Percentiles rank a stretch among this genome's conserved stretches.
Conservation (phyloP, 805 yeast genomes). For the Torulaspora maleeae region DNA sequence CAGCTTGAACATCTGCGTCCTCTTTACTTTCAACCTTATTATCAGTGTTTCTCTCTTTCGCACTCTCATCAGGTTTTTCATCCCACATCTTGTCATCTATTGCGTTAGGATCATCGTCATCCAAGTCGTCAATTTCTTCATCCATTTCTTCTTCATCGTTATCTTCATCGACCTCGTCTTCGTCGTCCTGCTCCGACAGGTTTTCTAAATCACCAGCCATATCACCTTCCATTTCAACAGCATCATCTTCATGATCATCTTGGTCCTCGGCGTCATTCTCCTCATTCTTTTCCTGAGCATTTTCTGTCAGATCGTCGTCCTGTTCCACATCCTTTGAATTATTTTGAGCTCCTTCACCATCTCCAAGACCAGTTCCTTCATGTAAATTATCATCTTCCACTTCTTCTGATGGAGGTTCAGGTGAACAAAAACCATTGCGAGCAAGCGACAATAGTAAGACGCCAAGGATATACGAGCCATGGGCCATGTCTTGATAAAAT, state of each 20-base stretch:
- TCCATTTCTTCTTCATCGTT: slow-evolving; percentile 72
- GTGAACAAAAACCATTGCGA: slow-evolving; percentile 86
- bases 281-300: slow-evolving; percentile 67
- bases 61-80: slow-evolving; percentile 72
- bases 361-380: slow-evolving; percentile 90
- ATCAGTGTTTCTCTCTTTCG: slow-evolving; percentile 80
- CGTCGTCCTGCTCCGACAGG: slow-evolving; percentile 60
- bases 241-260: slow-evolving; percentile 57
- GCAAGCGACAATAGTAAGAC: slow-evolving; percentile 56
- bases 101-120: slow-evolving; percentile 89
- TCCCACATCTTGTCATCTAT: slow-evolving; percentile 98
- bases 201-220: slow-evolving; percentile 94
- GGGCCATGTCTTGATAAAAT: slow-evolving; percentile 52
- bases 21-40: slow-evolving; percentile 54
- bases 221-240: slow-evolving; percentile 92
- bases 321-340: slow-evolving; percentile 83
- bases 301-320: slow-evolving; percentile 82
- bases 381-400: slow-evolving; percentile 61
- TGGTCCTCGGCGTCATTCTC: slow-evolving; percentile 65
- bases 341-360: slow-evolving; percentile 83
- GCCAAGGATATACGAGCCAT: slow-evolving; percentile 58
- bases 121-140: slow-evolving; percentile 84
- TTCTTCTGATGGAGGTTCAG: slow-evolving; percentile 65
- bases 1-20: slow-evolving; percentile 40
- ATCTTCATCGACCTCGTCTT: slow-evolving; percentile 49